Base-by-base conservation (phyloP, 495 filamentous ascomycete genomes). In the Penicillium arizonense region DNA sequence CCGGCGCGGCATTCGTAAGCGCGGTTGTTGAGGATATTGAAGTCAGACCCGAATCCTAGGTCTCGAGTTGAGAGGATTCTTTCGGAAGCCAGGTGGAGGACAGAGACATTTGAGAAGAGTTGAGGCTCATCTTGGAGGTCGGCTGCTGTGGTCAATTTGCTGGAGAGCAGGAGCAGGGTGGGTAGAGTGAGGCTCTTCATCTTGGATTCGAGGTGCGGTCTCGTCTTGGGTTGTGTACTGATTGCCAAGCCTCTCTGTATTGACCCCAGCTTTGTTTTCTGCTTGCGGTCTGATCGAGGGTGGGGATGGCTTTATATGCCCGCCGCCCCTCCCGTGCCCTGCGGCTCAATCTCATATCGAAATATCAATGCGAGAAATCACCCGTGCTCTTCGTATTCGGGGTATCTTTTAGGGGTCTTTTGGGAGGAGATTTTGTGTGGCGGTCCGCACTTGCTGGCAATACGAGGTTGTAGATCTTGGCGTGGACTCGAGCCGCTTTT, bases 391-490 rank as follows among this genome's bases (percentile, higher is more conserved):
- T 55, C 53, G 53, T 55, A 55, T 55, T 42, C 30, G 20, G 11
- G 35, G 14, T 1, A 5, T 24, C 9, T 20, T 28, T 14, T 5
- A 16, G 30, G 32, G 44, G n/a, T n/a, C 8, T 30, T 30, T 11
- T 10, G 21, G 16, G 32, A 38, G n/a, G 16, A 38, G 16, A 3
- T 50, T 14, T n/a, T 23, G 3, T 41, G 35, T 57, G 35, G 40
- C 26, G 36, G 58, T 11, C 32, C 33, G 43, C 6, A 11, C 14
- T 44, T 42, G 48, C 23, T 39, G 43, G 47, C 20, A 43, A 62
- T 62, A 62, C 58, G 58, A 62, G 58, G 28, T 45, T 28, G 35
- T 41, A 32, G 18, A 41, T 24, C 58, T 58, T 61, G 55, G 55
- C 58, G 16, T 33, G 33, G 34, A 34, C 55, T 54, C 58, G 34